These are phyloP conservation scores for Tephrocybe sp. DNA, from an alignment of 768 basidiomycete species.

Conservation along the genomic window DNA sequence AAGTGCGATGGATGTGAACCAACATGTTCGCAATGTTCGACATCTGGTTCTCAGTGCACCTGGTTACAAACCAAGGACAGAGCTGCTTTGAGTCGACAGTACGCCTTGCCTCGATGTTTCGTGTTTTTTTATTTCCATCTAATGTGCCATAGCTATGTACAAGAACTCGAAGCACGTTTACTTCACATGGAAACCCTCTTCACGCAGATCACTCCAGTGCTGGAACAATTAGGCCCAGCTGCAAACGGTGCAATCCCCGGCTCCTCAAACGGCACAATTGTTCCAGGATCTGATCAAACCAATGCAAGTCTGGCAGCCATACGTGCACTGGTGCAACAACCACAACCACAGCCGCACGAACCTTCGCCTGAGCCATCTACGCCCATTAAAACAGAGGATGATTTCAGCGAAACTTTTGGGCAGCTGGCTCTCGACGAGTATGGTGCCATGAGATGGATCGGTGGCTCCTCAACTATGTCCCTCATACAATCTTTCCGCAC, in stretches of 20 bases:
- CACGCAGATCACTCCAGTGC: conserved; percentile 73
- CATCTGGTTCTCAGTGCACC: conserved; percentile 75
- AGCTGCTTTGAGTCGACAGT: conserved; percentile 88
- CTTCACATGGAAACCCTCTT: conserved; percentile 89
- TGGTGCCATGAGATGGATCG: conserved; percentile 90
- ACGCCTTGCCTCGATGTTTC: conserved; percentile 28
- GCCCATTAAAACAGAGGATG: conserved; percentile 62
- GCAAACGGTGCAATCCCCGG: conserved; percentile 37
- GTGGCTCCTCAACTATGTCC: conserved; percentile 89
- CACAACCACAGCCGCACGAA: conserved; percentile 27
- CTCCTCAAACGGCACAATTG: conserved; percentile 28
- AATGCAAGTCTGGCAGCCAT: conserved; percentile 33
- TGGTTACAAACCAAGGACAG: conserved; percentile 93
- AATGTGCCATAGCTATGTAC: conserved; percentile 64
- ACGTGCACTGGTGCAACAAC: conserved; percentile 33
- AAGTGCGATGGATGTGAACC: conserved; percentile 90
- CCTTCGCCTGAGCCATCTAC: conserved; percentile 34
- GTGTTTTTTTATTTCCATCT: conserved; percentile 9
- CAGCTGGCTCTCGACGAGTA: conserved; percentile 88
- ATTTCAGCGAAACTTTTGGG: conserved; percentile 81
- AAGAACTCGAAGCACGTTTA: conserved; percentile 84
- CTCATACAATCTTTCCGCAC: conserved; percentile 85
- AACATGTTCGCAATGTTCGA: conserved; percentile 76
- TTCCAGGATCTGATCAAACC: conserved; percentile 34
- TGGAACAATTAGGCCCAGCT: conserved; percentile 67